Evolutionary conservation across 2,329 filamentous ascomycete genomes (phyloP).

Genomic region (Fusarium sp.): DNA sequence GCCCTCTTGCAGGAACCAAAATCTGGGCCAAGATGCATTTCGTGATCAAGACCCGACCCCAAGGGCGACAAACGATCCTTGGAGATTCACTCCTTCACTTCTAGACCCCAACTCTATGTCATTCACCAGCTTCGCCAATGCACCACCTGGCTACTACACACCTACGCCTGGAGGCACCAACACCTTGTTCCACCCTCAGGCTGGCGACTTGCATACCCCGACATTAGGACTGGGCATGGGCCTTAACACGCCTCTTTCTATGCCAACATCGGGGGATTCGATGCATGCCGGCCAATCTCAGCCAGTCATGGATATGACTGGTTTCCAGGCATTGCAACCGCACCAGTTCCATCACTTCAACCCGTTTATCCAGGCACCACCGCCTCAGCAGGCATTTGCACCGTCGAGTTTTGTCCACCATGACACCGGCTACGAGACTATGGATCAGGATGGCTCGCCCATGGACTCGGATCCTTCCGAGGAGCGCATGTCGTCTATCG

Average conservation of each 20-base stretch:
- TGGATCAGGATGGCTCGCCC: conserved; percentile 78
- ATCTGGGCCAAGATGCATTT: conserved; percentile 51
- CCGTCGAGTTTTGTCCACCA: conserved; percentile 84
- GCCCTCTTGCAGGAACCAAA: conserved; percentile 30
- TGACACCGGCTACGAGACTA: conserved; percentile 79
- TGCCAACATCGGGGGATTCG: conserved; percentile 73
- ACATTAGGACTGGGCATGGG: conserved; percentile 77
- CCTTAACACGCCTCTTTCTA: conserved; percentile 81
- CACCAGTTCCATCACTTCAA: conserved; percentile 74
- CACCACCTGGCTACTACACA: conserved; percentile 85
- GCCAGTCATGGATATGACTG: conserved; percentile 68
- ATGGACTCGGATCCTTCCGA: conserved; percentile 65
- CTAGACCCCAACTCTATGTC: conserved; percentile 86
- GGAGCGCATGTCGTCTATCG: conserved; percentile 64
- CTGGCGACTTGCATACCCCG: conserved; percentile 88
- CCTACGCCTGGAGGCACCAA: conserved; percentile 84
- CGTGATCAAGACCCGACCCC: conserved; percentile 84
- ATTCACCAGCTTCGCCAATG: conserved; percentile 81
- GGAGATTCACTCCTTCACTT: conserved; percentile 88
- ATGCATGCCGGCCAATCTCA: conserved; percentile 65
- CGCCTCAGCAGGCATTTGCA: conserved; percentile 70
- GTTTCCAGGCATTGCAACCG: conserved; percentile 70
- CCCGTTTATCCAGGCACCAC: conserved; percentile 72
- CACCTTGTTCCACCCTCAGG: conserved; percentile 82
- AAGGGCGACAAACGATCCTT: conserved; percentile 79